Evolutionary conservation across 306 rosid genomes (phyloP).

Genomic region (Trifolium dubium): DNA sequence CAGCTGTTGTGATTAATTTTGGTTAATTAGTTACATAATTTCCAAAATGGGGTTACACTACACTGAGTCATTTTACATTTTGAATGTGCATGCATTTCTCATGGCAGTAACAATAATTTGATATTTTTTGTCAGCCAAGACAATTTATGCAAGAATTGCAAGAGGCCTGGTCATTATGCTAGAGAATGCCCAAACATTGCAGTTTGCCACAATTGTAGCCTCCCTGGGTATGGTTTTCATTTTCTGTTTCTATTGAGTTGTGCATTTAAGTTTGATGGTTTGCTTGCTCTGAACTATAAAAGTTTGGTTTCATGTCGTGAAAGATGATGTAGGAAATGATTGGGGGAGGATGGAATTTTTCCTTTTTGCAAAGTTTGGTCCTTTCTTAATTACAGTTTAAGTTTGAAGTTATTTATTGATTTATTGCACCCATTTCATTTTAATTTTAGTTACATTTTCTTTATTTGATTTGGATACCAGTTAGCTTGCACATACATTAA

Average conservation of each 20-base stretch:
- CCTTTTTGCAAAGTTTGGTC: constrained; percentile 11
- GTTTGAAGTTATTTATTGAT: not conserved
- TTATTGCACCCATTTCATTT: not conserved
- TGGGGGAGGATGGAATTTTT: not conserved
- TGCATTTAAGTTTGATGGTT: constrained; percentile 10
- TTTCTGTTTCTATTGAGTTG: constrained; percentile 20
- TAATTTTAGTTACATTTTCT: not conserved
- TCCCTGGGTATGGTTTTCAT: constrained; percentile 80
- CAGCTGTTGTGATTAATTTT: not conserved
- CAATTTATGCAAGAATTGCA: constrained; percentile 97
- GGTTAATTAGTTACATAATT: not conserved
- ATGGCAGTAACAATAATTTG: not conserved
- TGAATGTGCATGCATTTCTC: not conserved
- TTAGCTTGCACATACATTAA: not conserved
- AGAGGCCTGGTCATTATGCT: constrained; percentile 97
- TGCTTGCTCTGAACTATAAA: not conserved
- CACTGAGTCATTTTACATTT: not conserved
- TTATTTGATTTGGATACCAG: constrained; percentile 9
- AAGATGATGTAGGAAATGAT: not conserved
- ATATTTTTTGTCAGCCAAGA: constrained; percentile 72
- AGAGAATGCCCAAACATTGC: constrained; percentile 97
- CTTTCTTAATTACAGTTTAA: constrained; percentile 3
- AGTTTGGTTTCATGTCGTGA: not conserved
- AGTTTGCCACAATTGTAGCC: constrained; percentile 90
- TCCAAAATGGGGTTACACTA: not conserved